Conservation (phyloP, 129 eudicot species). For the Silybum marianum region DNA sequence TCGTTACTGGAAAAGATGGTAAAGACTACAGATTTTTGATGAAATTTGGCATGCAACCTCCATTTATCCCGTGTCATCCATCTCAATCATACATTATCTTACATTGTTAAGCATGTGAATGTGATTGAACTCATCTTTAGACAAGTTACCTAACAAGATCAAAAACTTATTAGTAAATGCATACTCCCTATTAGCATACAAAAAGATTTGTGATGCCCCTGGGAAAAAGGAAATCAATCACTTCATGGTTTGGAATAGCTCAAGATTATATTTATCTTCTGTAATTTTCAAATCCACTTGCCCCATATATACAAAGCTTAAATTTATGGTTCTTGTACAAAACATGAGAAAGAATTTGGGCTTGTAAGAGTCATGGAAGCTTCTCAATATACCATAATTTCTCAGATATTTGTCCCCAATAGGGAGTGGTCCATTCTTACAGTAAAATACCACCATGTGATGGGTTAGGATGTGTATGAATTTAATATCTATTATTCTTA, state of each 20-base stretch:
- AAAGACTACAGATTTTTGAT: not conserved
- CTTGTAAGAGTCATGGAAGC: not conserved
- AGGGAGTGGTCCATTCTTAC: conserved; percentile 1
- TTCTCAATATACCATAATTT: not conserved
- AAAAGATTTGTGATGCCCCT: not conserved
- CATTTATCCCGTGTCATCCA: not conserved
- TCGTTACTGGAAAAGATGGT: not conserved
- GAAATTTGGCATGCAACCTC: not conserved
- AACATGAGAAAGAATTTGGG: not conserved
- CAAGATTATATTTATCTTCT: not conserved
- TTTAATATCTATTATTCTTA: not conserved
- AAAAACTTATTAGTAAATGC: not conserved
- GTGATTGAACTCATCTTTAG: not conserved
- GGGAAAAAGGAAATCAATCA: not conserved
- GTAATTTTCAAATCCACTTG: not conserved
- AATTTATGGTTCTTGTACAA: not conserved
- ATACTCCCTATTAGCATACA: not conserved
- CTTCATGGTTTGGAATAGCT: not conserved
- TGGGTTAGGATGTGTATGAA: not conserved
- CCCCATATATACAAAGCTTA: not conserved
- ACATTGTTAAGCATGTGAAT: not conserved
- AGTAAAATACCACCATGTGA: not conserved
- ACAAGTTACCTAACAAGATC: not conserved
- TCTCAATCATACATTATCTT: not conserved
- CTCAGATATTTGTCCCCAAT: not conserved